phyloP scores from a whole-genome alignment of 495 filamentous ascomycete genomes.

The Recurvomyces mirabilis region DNA sequence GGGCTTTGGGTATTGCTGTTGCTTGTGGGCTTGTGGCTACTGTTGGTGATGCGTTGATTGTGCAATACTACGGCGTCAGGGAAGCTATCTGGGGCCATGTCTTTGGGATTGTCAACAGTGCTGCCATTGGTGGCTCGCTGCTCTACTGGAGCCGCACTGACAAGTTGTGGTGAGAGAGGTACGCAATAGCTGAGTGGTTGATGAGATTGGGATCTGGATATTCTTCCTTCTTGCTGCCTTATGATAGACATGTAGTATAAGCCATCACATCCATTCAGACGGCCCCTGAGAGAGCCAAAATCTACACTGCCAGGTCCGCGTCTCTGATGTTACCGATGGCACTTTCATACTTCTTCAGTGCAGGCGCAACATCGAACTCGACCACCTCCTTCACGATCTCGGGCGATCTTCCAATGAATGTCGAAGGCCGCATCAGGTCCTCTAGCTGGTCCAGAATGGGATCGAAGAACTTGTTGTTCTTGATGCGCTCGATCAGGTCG shows the following conservation, averaged over 20 bases:
- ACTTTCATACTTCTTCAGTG: conserved; percentile 14
- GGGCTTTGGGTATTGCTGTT: conserved; percentile 10
- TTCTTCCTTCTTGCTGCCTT: neutral
- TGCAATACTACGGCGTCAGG: conserved; percentile 10
- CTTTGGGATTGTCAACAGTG: conserved; percentile 11
- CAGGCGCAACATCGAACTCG: conserved; percentile 18
- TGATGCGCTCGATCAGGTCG: conserved; percentile 74
- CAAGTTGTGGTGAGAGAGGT: conserved; percentile 5
- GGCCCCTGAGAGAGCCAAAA: no score
- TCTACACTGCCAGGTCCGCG: conserved; percentile 14
- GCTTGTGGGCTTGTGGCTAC: conserved; percentile 2
- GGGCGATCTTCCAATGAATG: conserved; percentile 56
- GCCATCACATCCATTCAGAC: no score
- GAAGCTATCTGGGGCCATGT: conserved; percentile 9
- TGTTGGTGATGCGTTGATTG: conserved; percentile 12
- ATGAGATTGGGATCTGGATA: neutral
- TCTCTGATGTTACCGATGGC: conserved; percentile 6
- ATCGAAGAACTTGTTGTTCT: conserved; percentile 62
- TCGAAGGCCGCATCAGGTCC: conserved; percentile 54
- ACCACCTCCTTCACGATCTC: conserved; percentile 50
- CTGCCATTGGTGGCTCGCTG: conserved; percentile 8
- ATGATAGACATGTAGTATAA: neutral
- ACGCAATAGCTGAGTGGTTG: no score
- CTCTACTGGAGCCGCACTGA: conserved; percentile 13
- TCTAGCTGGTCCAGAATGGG: conserved; percentile 72